These are phyloP conservation scores for Cyberlindnera euphorbiiphila DNA, from an alignment of 805 yeast species.

Conservation along the genomic window DNA sequence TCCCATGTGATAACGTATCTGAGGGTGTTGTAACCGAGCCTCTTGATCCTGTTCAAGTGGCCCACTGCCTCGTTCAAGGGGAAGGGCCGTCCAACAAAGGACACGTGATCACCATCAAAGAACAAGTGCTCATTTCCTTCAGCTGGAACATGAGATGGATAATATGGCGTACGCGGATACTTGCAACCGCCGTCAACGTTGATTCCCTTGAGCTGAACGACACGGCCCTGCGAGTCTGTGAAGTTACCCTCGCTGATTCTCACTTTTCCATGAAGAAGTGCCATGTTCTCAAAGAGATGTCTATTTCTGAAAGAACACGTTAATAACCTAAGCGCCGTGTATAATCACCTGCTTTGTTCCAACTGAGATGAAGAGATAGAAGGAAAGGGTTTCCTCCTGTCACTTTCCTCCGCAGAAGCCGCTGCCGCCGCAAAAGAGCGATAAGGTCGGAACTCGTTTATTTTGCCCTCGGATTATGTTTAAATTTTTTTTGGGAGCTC, in stretches of 20 bases:
- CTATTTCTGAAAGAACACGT: too few species aligned
- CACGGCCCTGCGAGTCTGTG: constrained; percentile 51
- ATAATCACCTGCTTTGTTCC: too few species aligned
- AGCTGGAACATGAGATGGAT: constrained; percentile 35
- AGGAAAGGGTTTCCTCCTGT: too few species aligned
- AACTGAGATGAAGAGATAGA: too few species aligned
- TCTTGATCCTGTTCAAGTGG: constrained; percentile 67
- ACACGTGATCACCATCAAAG: constrained; percentile 67
- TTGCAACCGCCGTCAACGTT: constrained; percentile 76
- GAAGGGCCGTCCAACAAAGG: constrained; percentile 83
- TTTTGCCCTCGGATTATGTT: too few species aligned
- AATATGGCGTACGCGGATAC: constrained; percentile 56
- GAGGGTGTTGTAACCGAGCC: constrained; percentile 78
- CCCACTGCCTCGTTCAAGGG: constrained; percentile 65
- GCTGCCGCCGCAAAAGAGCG: too few species aligned
- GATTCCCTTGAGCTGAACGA: constrained; percentile 70
- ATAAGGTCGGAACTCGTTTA: too few species aligned
- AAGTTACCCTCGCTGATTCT: constrained; percentile 47
- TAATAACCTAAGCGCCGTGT: too few species aligned
- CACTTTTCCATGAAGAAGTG: constrained; percentile 8
- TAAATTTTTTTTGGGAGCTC: too few species aligned
- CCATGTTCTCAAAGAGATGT: constrained; percentile 1
- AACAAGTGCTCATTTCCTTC: constrained; percentile 39
- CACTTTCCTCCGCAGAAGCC: too few species aligned
- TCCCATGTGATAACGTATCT: constrained; percentile 87